phyloP scores from a whole-genome alignment of 352 stramenopile species.

The Phytophthora hybrid region DNA sequence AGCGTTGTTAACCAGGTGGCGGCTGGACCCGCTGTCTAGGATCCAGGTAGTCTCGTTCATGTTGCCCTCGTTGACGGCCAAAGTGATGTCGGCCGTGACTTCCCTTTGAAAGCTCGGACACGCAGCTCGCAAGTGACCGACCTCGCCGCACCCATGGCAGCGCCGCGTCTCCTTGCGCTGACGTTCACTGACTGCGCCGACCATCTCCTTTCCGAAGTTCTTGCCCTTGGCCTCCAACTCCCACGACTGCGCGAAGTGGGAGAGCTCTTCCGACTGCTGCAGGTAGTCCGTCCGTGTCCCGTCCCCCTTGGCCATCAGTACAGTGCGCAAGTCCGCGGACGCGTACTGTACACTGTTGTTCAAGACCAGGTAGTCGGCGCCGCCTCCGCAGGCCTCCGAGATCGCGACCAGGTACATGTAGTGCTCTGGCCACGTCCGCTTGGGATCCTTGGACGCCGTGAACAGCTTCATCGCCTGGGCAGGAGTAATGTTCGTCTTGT shows the following conservation, averaged over 20 bases:
- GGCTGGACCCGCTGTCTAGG: conserved; percentile 8
- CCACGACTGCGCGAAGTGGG: background rate
- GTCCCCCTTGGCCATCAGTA: conserved; percentile 21
- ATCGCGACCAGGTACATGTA: conserved; percentile 15
- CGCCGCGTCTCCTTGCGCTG: too few relatives aligned
- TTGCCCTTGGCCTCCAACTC: background rate
- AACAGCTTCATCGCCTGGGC: conserved; percentile 8
- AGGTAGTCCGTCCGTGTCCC: conserved; percentile 2
- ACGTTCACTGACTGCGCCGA: too few relatives aligned
- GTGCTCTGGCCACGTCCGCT: conserved; percentile 3
- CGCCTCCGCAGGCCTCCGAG: background rate
- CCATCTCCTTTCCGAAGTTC: too few relatives aligned
- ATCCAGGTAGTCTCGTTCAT: background rate
- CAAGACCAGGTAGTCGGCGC: conserved; percentile 20
- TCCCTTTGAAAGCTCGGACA: background rate
- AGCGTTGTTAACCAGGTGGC: background rate
- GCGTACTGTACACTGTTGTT: conserved; percentile 30
- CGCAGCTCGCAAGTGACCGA: background rate
- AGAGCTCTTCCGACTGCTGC: conserved; percentile 6
- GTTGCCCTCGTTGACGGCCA: background rate
- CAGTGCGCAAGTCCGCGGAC: conserved; percentile 14
- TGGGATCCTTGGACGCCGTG: conserved; percentile 1
- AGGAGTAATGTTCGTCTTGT: conserved; percentile 12
- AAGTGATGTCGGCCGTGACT: background rate
- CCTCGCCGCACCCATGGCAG: background rate